A percentile compares a stretch with the other conserved stretches of the same genome.
Conservation (phyloP, 805 yeast genomes). For the Yamadazyma philogaea region DNA sequence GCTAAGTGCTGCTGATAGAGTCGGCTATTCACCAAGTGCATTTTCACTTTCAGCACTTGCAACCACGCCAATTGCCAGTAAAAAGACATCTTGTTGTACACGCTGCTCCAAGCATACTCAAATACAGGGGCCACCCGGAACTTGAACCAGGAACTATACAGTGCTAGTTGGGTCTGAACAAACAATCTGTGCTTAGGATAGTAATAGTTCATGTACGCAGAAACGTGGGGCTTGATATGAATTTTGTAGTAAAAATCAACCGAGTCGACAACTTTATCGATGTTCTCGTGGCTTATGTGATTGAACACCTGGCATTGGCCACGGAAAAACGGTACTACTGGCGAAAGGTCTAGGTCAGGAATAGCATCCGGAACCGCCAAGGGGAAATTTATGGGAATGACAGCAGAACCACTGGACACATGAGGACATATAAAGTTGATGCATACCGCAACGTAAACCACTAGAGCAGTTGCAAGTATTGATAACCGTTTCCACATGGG, state of each 20-base stretch:
- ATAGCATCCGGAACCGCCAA: not conserved
- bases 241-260: conserved; percentile 14
- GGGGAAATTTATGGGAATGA: not conserved
- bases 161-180: not conserved
- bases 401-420: not conserved
- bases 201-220: conserved; percentile 7
- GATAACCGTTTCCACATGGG: conserved; percentile 8
- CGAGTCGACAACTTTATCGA: conserved; percentile 9
- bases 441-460: conserved; percentile 5
- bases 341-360: conserved; percentile 3
- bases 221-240: conserved; percentile 9
- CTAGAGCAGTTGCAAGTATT: not conserved
- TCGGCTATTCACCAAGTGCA: conserved; percentile 2
- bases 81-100: not conserved
- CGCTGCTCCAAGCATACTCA: not conserved
- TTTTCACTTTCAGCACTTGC: not conserved
- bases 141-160: not conserved
- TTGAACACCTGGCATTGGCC: conserved; percentile 11
- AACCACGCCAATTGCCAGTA: conserved; percentile 1
- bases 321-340: conserved; percentile 4
- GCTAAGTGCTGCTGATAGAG: conserved; percentile 7
- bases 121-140: conserved; percentile 2
- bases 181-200: conserved; percentile 12
- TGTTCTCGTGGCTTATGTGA: conserved; percentile 13
- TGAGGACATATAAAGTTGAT: conserved; percentile 8